These are phyloP conservation scores for Carallia brachiata DNA, from an alignment of 345 rosid species.

Conservation along the genomic window DNA sequence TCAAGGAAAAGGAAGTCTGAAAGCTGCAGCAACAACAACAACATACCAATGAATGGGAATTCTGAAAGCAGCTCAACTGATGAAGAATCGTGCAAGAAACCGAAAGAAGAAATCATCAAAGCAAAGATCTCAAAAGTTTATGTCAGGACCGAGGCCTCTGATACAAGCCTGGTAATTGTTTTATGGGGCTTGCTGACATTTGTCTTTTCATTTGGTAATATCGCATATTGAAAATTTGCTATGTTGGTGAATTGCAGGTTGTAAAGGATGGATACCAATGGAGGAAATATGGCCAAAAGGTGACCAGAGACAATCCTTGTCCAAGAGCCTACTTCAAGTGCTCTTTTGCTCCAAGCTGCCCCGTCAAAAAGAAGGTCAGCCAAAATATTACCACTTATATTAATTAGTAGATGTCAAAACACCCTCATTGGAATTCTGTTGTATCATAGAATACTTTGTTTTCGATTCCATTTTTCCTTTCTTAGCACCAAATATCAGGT, in stretches of 20 bases:
- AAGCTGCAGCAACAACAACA: slow-evolving; percentile 35
- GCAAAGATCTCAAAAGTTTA: slow-evolving; percentile 59
- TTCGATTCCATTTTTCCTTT: too few relatives aligned
- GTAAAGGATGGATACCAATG: slow-evolving; percentile 98
- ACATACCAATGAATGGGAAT: slow-evolving; percentile 36
- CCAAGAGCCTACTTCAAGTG: slow-evolving; percentile 99
- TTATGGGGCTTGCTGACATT: neutral
- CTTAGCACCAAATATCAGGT: too few relatives aligned
- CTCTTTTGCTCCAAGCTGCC: slow-evolving; percentile 94
- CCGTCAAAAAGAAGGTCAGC: slow-evolving; percentile 89
- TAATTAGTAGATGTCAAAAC: too few relatives aligned
- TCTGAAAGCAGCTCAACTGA: slow-evolving; percentile 94
- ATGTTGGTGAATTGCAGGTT: slow-evolving; percentile 39
- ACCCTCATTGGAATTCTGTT: too few relatives aligned
- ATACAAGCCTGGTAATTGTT: slow-evolving; percentile 69
- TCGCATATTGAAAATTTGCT: neutral
- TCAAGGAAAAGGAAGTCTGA: slow-evolving; percentile 80
- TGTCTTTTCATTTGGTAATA: neutral
- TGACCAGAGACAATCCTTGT: slow-evolving; percentile 97
- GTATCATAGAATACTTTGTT: too few relatives aligned
- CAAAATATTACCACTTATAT: too few relatives aligned
- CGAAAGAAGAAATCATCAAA: slow-evolving; percentile 68
- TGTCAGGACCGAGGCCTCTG: slow-evolving; percentile 67
- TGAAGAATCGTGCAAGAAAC: slow-evolving; percentile 75
- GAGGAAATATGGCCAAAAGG: slow-evolving; percentile 99